Base-by-base conservation (phyloP, 2,329 filamentous ascomycete genomes). In the Sporothrix sp. region DNA sequence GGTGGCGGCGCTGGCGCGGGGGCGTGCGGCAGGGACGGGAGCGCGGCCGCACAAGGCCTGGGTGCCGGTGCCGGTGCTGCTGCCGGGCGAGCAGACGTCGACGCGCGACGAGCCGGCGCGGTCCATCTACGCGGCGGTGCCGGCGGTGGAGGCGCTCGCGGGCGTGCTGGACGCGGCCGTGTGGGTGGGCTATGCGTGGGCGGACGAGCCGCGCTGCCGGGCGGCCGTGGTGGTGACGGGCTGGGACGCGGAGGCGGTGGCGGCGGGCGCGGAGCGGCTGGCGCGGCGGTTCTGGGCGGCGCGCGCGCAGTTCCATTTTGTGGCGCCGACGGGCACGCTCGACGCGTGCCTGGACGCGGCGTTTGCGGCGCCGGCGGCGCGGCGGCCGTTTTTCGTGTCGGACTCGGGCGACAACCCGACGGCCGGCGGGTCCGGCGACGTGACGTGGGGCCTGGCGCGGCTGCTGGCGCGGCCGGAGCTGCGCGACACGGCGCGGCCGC, bases 121-220 rank as follows among this genome's bases (percentile, higher is more conserved):
- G 52, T 65, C 68, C 43, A 70, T 78, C 0, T 78, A 78, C 54
- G 70, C 63, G 2, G 66, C 70, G 0, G 67, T 78, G 1, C 66
- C 72, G 1, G 59, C 57, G 0, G 67, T 75, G 0, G 72, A 72
- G 58, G 62, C 62, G 0, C 52, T 55, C 8, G 56, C 65, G 0
- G 70, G 68, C 0, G 62, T 77, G 1, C 60, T 76, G 11, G 74
- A 78, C 56, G 74, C 73, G 0, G 72, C 72, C 0, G 67, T 77
- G 25, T 78, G 74, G 74, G 74, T 77, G 0, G 74, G 74, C 2
- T 78, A 78, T 55, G 70, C 74, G 1, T 77, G 74, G 74, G 74
- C 74, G 0, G 74, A 78, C 52, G 74, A 75, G 58, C 72, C 71
- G 20, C 66, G 74, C 18, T 75, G 76, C 52, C 66, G 70, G 7